Evolutionary conservation across 768 basidiomycete genomes (phyloP), one percentile per base, ranked within the genome.

Genomic region (Neoboletus subvelutipes): DNA sequence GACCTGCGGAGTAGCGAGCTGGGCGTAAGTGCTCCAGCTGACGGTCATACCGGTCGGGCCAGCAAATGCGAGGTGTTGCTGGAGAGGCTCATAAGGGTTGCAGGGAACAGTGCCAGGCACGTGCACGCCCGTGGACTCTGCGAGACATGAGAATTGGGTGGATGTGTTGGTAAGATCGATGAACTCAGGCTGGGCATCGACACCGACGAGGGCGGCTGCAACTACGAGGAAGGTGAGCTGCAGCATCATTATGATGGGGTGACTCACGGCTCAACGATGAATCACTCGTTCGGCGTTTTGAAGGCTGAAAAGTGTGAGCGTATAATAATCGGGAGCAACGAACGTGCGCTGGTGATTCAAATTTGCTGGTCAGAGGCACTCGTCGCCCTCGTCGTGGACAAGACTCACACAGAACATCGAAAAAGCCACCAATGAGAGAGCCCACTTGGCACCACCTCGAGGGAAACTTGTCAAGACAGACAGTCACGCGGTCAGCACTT

Each of bases 91-190:
- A 18, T 62, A 54, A 2, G 68, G 68, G 47, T 69, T 69, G 52
- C 67, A 69, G 1, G 67, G 68, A 34, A 69, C 57, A 2, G 64
- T 55, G 1, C 68, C 68, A 37, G 68, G 68, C 18, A 69, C 59
- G 18, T 69, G 68, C 20, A 68, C 68, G 17, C 68, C 68, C 0
- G 62, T 70, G 1, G 68, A 69, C 59, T 69, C 68, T 49, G 64
- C 56, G 17, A 70, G 52, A 51, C 68, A 69, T 1, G 68, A 68
- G 15, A 42, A 52, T 1, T 52, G 60, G 20, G 46, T 57, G 0
- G 67, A 60, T 1, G 2, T 47, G 36, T 62, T 50, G 40, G 57
- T 39, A 2, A 61, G 45, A 20, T 67, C 60, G 43, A 65, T 62
- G 34, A 54, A 55, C 49, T 67, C 28, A 3, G 28, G 3, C 28